Evolutionary conservation across 2,329 filamentous ascomycete genomes (phyloP), one percentile per base, ranked within the genome.

Genomic region (Hymenoscyphus repandus): DNA sequence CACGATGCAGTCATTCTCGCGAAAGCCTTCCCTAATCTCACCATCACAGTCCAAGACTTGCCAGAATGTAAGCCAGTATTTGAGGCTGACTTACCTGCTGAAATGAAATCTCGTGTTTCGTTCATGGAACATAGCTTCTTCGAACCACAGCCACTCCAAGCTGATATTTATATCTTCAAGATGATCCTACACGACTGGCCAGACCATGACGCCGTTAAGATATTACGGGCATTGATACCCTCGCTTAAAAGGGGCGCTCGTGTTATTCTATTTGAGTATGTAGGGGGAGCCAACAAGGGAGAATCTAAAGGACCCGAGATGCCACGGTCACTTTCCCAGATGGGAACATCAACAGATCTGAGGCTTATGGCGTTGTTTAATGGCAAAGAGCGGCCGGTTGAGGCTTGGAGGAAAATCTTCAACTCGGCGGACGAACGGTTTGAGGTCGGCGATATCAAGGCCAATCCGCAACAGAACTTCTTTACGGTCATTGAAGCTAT

Each of bases 151-250:
- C 38, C 38, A 15, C 10, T 40, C 3, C 12, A 17, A 15, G 42
- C 42, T 4, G 42, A 45, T 10, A 20, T 33, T 9, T 82, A 80
- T 65, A 72, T 75, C 59, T 73, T 82, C 64, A 75, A 78, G 43
- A 76, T 75, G 72, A 81, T 84, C 54, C 65, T 85, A 6, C 79
- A 85, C 62, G 81, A 84, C 66, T 80, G 80, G 68, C 75, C 78
- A 0, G 79, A 79, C 12, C 71, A 72, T 2, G 76, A 79, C 49
- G 72, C 73, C 3, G 60, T 74, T 40, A 69, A 70, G 40, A 75
- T 82, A 36, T 65, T 77, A 34, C 69, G 70, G 53, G 73, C 72
- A 17, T 68, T 83, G 7, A 65, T 79, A 2, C 78, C 79, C 1
- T 73, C 78, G 32, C 65, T 83, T 46, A 77, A 82, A 64, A 72